These are phyloP conservation scores for Quaeritorhiza haematococci DNA, from an alignment of 371 early-diverging fungal genomes.

Conservation along the genomic window DNA sequence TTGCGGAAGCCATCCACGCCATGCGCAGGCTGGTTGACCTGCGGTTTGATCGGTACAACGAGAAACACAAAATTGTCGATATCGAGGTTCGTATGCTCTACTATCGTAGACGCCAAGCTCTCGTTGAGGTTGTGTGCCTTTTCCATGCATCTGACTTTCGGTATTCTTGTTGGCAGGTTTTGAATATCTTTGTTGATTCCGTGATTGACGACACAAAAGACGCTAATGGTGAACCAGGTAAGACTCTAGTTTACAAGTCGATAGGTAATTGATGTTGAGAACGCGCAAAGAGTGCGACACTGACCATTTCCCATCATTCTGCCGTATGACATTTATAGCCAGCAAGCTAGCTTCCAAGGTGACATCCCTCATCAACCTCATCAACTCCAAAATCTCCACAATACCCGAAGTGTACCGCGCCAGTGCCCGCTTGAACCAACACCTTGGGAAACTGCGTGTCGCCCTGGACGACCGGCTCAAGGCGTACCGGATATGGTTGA, in stretches of 20 bases:
- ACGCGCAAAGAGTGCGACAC: neutral
- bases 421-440: slow-evolving; percentile 70
- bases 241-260: neutral
- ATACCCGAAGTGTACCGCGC: slow-evolving; percentile 72
- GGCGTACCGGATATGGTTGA: slow-evolving; percentile 74
- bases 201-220: slow-evolving; percentile 63
- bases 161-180: neutral
- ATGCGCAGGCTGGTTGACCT: slow-evolving; percentile 78
- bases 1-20: slow-evolving; percentile 79
- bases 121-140: neutral
- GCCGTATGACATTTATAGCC: slow-evolving; percentile 18
- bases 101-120: slow-evolving; percentile 15
- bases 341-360: slow-evolving; percentile 10
- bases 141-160: neutral
- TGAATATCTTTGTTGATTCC: slow-evolving; percentile 61
- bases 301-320: neutral
- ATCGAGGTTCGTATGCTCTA: slow-evolving; percentile 59
- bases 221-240: slow-evolving; percentile 34
- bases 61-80: slow-evolving; percentile 51
- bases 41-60: slow-evolving; percentile 20
- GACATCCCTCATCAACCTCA: slow-evolving; percentile 56
- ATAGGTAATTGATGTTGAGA: neutral
- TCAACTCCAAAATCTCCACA: slow-evolving; percentile 69
- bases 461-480: slow-evolving; percentile 76
- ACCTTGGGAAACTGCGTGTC: slow-evolving; percentile 50